Evolutionary conservation across 1,284 basidiomycete species (phyloP), one percentile per base, ranked within the genome.

Genomic region (Boletus semigastroideus): DNA sequence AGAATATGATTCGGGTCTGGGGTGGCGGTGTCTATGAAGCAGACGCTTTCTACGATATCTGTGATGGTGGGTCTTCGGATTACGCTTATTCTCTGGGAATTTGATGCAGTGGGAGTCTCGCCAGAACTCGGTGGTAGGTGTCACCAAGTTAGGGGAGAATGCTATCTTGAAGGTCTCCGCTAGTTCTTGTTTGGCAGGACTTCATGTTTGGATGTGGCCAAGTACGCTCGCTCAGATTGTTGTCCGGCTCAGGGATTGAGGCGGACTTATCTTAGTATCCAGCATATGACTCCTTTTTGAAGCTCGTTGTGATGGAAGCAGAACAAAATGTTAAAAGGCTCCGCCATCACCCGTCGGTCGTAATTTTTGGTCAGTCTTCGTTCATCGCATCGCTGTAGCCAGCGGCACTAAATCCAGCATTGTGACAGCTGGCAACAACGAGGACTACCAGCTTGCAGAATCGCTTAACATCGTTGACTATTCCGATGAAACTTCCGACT

Each of bases 181-280:
- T 54, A 88, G 85, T 93, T 48, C 76, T 92, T 34, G 88, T 92
- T 20, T 93, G 91, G 91, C 90, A 92, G 70, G 91, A 93, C 68
- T 92, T 93, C 67, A 84, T 88, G 80, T 93, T 94, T 65, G 90
- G 84, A 14, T 94, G 91, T 64, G 92, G 90, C 33, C 78, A 87
- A 68, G 84, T 85, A 57, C 31, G 62, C 43, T 46, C 17, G 14
- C 37, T 53, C 33, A 13, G 11, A 34, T 42, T 41, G 64, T 58
- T 13, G 10, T 27, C 31, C 42, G 43, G 48, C 36, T 43, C 16
- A 47, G 25, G 25, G 37, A 33, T 33, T 52, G 27, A 52, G 31
- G 22, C 40, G 31, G 36, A 34, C 20, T 13, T 51, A 37, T 47
- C 45, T 39, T 51, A 83, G 78, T 93, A 93, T 63, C 91, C 91